Base-by-base conservation (phyloP, 2,329 filamentous ascomycete genomes). In the Dissoconium aciculare region DNA sequence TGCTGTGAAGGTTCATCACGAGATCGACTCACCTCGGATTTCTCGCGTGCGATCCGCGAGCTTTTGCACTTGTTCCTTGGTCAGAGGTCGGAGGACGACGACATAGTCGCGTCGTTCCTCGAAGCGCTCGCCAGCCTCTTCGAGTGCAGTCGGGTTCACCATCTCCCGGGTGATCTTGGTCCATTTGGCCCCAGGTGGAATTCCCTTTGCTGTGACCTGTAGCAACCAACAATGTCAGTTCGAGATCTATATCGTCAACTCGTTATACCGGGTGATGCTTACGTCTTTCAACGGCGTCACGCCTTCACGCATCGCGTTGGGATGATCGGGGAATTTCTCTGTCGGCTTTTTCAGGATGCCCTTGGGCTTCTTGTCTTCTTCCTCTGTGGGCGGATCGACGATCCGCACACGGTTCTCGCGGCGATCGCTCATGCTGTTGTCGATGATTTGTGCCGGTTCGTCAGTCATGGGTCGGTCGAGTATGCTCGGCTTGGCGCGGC, bases 41-140 rank as follows among this genome's bases (percentile, higher is more conserved):
- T 82, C 72, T 41, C 76, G 73, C 6, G 87, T 94, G 28, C 77
- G 78, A 39, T 75, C 69, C 9, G 84, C 83, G 50, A 92, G 84
- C 17, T 73, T 75, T 55, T 92, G 78, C 33, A 95, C 92, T 49
- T 95, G 84, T 43, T 91, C 81, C 55, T 79, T 81, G 28, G 73
- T 80, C 51, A 95, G 55, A 5, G 94, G 87, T 33, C 85, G 68
- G 33, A 95, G 64, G 2, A 94, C 84, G 53, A 94, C 93, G 36
- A 95, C 84, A 54, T 84, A 91, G 49, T 93, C 84, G 36, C 84
- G 71, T n/a, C 84, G 71, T 45, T 91, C 80, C 56, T 95, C 87
- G 43, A 79, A 95, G 16, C 87, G 69, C 59, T 94, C 85, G 46
- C 89, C 80, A n/a, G 80, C 79, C 38, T 80, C 69, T 35, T 81